These are phyloP conservation scores for Coemansia sp. DNA, from an alignment of 192 early-diverging fungal species.

Conservation along the genomic window DNA sequence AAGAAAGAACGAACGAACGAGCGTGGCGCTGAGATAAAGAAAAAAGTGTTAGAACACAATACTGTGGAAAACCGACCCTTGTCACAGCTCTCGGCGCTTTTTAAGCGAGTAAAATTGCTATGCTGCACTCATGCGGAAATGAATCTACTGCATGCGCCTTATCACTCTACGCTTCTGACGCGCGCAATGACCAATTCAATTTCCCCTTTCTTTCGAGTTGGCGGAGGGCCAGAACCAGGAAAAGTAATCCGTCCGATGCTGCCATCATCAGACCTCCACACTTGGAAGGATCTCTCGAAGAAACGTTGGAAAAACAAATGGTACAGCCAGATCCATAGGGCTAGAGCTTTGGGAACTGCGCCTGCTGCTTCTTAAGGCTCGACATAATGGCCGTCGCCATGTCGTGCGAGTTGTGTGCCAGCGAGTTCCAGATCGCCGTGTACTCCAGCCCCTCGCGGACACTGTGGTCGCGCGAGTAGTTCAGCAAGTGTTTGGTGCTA, in stretches of 20 bases:
- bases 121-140: not conserved
- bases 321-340: not conserved
- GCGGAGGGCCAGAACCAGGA: too few species aligned
- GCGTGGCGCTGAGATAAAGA: not conserved
- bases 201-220: too few species aligned
- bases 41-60: not conserved
- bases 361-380: constrained; percentile 35
- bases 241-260: too few species aligned
- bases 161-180: too few species aligned
- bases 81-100: not conserved
- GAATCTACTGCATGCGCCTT: too few species aligned
- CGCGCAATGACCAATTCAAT: too few species aligned
- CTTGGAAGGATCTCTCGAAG: not conserved
- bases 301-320: too few species aligned
- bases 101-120: not conserved
- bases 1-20: not conserved
- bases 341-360: constrained; percentile 50
- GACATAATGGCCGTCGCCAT: constrained; percentile 44
- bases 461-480: constrained; percentile 90
- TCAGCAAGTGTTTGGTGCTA: constrained; percentile 88
- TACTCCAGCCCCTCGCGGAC: constrained; percentile 86
- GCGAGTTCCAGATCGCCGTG: constrained; percentile 83
- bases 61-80: not conserved
- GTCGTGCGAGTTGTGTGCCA: constrained; percentile 72
- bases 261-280: too few species aligned